These are phyloP conservation scores for Pseudogymnoascus pannorum DNA, from an alignment of 2,329 filamentous ascomycete species.

Conservation along the genomic window DNA sequence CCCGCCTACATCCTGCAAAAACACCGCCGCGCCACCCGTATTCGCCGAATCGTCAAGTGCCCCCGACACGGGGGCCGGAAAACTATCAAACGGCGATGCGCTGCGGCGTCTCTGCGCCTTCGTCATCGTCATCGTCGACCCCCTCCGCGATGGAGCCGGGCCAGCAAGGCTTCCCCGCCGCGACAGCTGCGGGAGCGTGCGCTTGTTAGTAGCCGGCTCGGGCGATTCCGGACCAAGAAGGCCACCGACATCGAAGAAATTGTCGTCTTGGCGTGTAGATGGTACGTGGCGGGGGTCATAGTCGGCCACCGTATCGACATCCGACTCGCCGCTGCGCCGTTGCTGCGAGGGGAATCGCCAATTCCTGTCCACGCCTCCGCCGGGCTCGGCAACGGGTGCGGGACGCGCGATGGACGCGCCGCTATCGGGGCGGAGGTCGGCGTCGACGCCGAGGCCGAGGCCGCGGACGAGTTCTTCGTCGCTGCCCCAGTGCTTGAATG, in stretches of 20 bases:
- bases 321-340: slow-evolving; percentile 38
- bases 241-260: slow-evolving; percentile 81
- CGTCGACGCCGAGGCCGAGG: slow-evolving; percentile 61
- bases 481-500: slow-evolving; percentile 71
- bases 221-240: slow-evolving; percentile 50
- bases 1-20: slow-evolving; percentile 37
- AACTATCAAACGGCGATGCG: not conserved
- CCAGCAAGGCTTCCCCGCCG: slow-evolving; percentile 49
- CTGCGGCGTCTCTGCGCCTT: not conserved
- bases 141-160: slow-evolving; percentile 25
- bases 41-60: slow-evolving; percentile 17
- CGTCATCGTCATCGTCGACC: not conserved
- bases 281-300: slow-evolving; percentile 16
- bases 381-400: slow-evolving; percentile 25
- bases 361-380: slow-evolving; percentile 15
- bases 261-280: slow-evolving; percentile 49
- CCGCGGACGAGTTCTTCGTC: slow-evolving; percentile 84
- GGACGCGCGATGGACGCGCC: slow-evolving; percentile 20
- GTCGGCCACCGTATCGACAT: slow-evolving; percentile 27
- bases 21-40: slow-evolving; percentile 23
- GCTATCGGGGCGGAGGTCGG: slow-evolving; percentile 38
- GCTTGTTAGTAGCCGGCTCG: slow-evolving; percentile 24
- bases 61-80: not conserved
- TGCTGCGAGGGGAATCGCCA: slow-evolving; percentile 25
- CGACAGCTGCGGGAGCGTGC: slow-evolving; percentile 53